A percentile compares a stretch with the other conserved stretches of the same genome.
Evolutionary conservation across 2,329 filamentous ascomycete genomes (phyloP).

Genomic region (Fusarium nisikadoi): DNA sequence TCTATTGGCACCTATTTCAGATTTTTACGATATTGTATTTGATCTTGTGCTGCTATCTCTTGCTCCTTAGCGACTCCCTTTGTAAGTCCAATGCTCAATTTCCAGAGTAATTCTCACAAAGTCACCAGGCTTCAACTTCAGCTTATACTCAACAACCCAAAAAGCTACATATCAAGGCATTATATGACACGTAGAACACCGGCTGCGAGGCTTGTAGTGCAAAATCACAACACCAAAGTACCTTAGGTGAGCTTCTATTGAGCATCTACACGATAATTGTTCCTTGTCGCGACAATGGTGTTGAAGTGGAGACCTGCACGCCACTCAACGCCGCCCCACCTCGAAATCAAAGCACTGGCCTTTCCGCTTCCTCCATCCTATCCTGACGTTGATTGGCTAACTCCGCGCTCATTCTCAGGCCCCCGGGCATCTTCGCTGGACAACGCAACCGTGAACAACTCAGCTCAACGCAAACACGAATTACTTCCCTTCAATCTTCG

Average conservation of each 20-base stretch:
- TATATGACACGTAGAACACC: fast-evolving
- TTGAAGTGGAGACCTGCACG: constrained; percentile 3
- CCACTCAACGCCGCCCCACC: constrained; percentile 15
- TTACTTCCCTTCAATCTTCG: neutral
- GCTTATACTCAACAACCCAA: fast-evolving
- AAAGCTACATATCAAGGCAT: fast-evolving
- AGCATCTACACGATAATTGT: neutral
- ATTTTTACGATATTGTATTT: neutral
- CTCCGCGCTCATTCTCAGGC: constrained; percentile 17
- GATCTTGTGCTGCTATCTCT: neutral
- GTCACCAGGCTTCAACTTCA: neutral
- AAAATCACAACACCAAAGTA: neutral
- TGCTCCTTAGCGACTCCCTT: neutral
- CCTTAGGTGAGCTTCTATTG: neutral
- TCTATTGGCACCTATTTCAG: neutral
- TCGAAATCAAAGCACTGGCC: constrained; percentile 13
- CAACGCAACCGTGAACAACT: constrained; percentile 40
- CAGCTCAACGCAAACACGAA: constrained; percentile 15
- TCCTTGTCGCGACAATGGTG: neutral
- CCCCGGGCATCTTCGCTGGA: constrained; percentile 12
- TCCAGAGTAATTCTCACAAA: no score
- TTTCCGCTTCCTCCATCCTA: constrained; percentile 2
- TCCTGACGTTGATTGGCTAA: constrained; percentile 25
- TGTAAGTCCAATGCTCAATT: neutral
- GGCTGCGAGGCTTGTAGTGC: neutral